phyloP scores from a whole-genome alignment of 495 filamentous ascomycete genomes.

The Peziza echinospora region DNA sequence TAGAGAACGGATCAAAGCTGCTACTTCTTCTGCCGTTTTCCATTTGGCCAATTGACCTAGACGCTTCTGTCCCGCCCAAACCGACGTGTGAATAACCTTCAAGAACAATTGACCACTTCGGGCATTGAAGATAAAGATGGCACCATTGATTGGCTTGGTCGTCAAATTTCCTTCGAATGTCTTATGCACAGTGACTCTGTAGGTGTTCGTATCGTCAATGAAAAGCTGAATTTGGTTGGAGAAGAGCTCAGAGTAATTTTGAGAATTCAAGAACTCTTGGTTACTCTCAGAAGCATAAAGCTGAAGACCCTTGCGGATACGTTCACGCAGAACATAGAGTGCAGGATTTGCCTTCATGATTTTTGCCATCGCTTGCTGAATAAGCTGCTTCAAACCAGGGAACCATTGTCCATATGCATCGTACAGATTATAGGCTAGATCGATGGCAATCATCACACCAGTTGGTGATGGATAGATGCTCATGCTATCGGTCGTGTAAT shows the following conservation, averaged over 20 bases:
- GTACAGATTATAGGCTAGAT: conserved; percentile 95
- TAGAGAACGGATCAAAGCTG: conserved; percentile 84
- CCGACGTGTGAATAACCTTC: conserved; percentile 99
- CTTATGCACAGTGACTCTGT: conserved; percentile 99
- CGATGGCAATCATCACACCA: conserved; percentile 94
- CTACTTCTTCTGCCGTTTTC: conserved; percentile 99
- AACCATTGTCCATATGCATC: conserved; percentile 98
- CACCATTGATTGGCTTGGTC: conserved; percentile 98
- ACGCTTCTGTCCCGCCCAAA: conserved; percentile 99
- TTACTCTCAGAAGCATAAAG: conserved; percentile 97
- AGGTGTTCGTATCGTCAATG: conserved; percentile 98
- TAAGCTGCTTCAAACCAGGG: conserved; percentile 85
- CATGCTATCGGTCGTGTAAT: conserved; percentile 98
- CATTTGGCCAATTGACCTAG: conserved; percentile 95
- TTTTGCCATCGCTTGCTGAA: conserved; percentile 98
- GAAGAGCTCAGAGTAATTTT: conserved; percentile 98
- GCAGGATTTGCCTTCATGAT: conserved; percentile 99
- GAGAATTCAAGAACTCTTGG: conserved; percentile 97
- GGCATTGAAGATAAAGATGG: conserved; percentile 99
- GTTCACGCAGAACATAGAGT: conserved; percentile 86
- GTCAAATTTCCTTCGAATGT: conserved; percentile 99
- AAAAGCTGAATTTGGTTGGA: conserved; percentile 98
- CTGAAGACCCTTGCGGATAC: conserved; percentile 96
- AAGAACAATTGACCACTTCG: conserved; percentile 93
- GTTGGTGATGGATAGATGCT: conserved; percentile 97